Evolutionary conservation across 2,329 filamentous ascomycete species (phyloP), one percentile per base, ranked within the genome.

Genomic region (Aspergillus sp.): DNA sequence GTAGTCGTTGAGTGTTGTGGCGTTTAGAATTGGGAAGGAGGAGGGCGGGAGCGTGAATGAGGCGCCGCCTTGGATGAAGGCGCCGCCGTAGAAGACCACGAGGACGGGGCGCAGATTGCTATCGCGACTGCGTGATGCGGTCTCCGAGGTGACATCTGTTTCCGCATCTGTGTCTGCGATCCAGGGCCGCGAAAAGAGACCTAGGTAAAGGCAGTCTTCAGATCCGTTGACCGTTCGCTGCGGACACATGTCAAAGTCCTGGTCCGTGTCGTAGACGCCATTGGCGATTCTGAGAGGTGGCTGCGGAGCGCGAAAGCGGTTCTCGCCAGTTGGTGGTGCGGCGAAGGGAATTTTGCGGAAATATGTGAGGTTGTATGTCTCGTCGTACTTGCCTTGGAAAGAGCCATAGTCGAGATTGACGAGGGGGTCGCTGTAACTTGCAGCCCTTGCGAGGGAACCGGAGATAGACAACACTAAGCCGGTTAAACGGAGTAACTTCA

Each of bases 201-300:
- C 84, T 2, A 89, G 79, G 63, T 87, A 87, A 15, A 88, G 76
- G 65, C 86, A 89, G 68, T 89, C 86, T 76, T 89, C 86, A 23
- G 80, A 80, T 13, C 82, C 82, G 48, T 84, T 85, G 11, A 83
- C 83, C 0, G 83, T 85, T 66, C 84, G 78, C 72, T 87, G 85
- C 3, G 84, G 81, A 66, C 86, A 88, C 80, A 85, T 83, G 67
- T 86, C 82, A 63, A 86, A 87, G 19, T 76, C 64, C 54, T 84
- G 81, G 63, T 82, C 79, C 2, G 85, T 85, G 69, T 87, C 74
- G 69, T 88, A 88, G 4, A 78, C 79, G 61, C 78, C 81, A 73
- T 82, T 78, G 3, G 71, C 76, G 57, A 87, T 77, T 0, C 72
- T 74, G 0, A 74, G 25, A 1, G 85, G 85, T 7, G 85, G 85